Conservation (phyloP, 1,284 basidiomycete genomes). For the Trichosporon faecale region DNA sequence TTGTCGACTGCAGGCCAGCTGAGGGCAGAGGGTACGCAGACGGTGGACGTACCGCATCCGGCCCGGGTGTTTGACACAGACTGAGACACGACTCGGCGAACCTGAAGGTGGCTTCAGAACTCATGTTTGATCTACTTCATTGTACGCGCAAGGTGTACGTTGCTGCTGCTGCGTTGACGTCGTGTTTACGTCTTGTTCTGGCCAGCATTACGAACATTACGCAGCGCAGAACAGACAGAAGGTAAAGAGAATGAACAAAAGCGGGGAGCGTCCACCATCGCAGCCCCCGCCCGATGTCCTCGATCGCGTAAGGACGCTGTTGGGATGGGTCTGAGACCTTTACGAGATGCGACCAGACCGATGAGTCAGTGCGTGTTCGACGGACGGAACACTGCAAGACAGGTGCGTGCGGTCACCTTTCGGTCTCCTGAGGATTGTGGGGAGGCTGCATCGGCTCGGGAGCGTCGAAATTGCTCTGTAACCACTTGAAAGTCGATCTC, state of each 20-base stretch:
- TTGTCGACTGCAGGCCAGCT: background rate
- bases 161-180: background rate
- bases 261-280: too few relatives aligned
- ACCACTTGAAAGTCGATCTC: background rate
- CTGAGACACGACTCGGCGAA: background rate
- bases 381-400: background rate
- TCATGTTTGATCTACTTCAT: background rate
- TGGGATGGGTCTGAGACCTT: background rate
- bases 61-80: constrained; percentile 7
- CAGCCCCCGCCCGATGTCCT: too few relatives aligned
- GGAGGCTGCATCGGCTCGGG: background rate
- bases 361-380: background rate
- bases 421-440: background rate
- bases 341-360: background rate
- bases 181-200: background rate
- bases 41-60: background rate
- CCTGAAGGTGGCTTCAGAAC: background rate
- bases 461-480: background rate
- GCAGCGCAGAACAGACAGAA: background rate
- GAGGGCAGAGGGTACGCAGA: background rate
- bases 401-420: background rate
- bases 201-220: background rate
- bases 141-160: background rate
- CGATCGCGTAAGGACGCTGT: background rate
- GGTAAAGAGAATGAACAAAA: background rate